These are phyloP conservation scores for Luffa acutangula DNA, from an alignment of 306 rosid species.

Conservation along the genomic window DNA sequence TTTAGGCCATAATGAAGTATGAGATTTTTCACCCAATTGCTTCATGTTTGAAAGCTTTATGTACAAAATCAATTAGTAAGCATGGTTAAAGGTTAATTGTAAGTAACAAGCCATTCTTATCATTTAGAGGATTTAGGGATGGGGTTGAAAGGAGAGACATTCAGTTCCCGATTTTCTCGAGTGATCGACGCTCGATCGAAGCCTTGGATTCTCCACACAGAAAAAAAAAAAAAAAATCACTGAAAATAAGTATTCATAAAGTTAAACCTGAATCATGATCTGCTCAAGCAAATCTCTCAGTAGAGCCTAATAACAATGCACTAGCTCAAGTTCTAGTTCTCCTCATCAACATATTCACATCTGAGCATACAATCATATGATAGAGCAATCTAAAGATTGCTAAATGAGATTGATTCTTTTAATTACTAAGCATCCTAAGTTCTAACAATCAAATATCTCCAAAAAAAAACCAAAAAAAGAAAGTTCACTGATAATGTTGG, in stretches of 20 bases:
- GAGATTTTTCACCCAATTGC: not conserved
- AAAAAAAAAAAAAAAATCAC: not conserved
- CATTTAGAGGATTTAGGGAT: not conserved
- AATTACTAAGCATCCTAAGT: not conserved
- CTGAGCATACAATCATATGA: constrained; percentile 9
- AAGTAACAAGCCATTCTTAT: not conserved
- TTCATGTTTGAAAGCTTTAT: not conserved
- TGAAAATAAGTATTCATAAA: constrained; percentile 15
- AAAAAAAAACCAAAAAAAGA: not conserved
- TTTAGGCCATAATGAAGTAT: not conserved
- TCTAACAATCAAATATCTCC: constrained; percentile 2
- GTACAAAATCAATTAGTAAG: not conserved
- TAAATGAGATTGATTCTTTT: constrained; percentile 11
- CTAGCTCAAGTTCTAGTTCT: constrained; percentile 18
- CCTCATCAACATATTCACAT: constrained; percentile 38
- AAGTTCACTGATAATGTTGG: constrained; percentile 35
- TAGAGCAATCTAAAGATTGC: constrained; percentile 30
- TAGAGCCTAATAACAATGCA: constrained; percentile 29
- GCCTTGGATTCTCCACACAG: not conserved
- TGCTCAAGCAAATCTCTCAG: constrained; percentile 24
- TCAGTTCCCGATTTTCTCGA: not conserved
- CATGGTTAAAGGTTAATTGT: not conserved
- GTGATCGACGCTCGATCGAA: not conserved
- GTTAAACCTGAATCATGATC: constrained; percentile 22
- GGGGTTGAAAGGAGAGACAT: not conserved